Evolutionary conservation across 345 rosid species (phyloP).

Genomic region (Eucalyptus regnans): DNA sequence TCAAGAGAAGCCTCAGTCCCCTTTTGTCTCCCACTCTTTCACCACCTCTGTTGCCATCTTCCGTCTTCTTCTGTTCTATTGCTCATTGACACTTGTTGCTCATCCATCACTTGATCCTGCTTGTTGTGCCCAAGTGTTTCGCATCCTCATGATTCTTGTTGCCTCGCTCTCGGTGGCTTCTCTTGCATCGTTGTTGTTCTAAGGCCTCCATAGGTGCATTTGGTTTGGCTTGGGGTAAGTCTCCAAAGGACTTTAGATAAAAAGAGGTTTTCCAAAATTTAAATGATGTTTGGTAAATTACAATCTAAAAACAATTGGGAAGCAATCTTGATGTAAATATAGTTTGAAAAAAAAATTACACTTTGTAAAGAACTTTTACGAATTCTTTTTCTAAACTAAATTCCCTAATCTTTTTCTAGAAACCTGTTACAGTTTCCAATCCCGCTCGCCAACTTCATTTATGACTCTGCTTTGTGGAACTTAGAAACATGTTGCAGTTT

Average conservation of each 20-base stretch:
- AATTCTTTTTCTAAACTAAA: background rate
- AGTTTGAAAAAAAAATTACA: too few species aligned
- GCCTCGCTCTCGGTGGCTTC: background rate
- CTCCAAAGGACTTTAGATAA: background rate
- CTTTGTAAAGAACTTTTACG: background rate
- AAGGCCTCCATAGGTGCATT: background rate
- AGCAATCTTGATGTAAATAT: background rate
- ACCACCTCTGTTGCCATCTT: background rate
- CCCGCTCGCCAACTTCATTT: background rate
- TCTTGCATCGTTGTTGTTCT: background rate
- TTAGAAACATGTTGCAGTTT: too few species aligned
- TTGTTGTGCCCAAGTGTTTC: background rate
- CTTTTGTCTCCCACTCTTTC: background rate
- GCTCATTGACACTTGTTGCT: background rate
- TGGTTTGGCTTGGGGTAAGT: background rate
- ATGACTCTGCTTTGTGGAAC: background rate
- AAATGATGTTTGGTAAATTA: background rate
- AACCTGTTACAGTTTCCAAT: too few species aligned
- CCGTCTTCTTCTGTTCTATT: background rate
- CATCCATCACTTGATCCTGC: background rate
- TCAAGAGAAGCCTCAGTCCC: background rate
- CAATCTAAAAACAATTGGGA: background rate
- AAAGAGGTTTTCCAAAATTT: too few species aligned
- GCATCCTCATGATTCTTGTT: background rate
- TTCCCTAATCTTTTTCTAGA: background rate